Evolutionary conservation across 495 filamentous ascomycete species (phyloP).

Genomic region (Podospora conica): DNA sequence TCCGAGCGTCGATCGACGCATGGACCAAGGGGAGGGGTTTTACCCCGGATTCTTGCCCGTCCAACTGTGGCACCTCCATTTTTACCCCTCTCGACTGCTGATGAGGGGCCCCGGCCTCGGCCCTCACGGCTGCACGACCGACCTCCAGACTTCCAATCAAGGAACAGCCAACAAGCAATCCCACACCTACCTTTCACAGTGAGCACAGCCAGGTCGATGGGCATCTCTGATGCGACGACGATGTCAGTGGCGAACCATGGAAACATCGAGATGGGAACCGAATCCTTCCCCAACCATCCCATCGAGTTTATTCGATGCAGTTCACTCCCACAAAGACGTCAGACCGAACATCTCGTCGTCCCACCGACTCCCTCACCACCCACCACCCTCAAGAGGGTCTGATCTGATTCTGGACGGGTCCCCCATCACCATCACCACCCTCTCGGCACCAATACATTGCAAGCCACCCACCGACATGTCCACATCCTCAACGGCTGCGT

Average conservation of each 20-base stretch:
- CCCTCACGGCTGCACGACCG: background rate
- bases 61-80: background rate
- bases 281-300: background rate
- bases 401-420: background rate
- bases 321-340: background rate
- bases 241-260: background rate
- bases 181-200: background rate
- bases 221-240: too few relatives aligned
- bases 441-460: background rate
- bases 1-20: constrained; percentile 2
- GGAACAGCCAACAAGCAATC: background rate
- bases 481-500: background rate
- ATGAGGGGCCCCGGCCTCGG: background rate
- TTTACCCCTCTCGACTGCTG: background rate
- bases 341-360: background rate
- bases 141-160: background rate
- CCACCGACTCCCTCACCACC: background rate
- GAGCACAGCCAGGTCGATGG: background rate
- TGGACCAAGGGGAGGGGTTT: constrained; percentile 12
- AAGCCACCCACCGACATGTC: background rate
- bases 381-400: background rate
- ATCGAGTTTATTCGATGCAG: background rate
- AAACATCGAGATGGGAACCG: background rate
- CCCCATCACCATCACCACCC: background rate
- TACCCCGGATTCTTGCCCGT: constrained; percentile 27